These are phyloP conservation scores for Dillenia turbinata DNA, from an alignment of 164 flowering plant genomes.

Conservation along the genomic window DNA sequence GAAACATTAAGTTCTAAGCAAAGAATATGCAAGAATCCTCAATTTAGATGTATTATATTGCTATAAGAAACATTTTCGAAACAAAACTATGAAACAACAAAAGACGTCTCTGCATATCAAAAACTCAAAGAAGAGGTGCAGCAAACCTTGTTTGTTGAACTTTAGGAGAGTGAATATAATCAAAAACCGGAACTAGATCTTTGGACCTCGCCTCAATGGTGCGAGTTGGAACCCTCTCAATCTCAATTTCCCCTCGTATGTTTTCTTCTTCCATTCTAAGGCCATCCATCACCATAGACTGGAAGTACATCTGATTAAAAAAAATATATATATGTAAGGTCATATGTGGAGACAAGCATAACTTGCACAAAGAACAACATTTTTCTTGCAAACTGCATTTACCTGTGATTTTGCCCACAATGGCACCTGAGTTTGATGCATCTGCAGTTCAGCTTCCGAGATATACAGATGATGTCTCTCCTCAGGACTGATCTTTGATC, in stretches of 20 bases:
- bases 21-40: too few relatives aligned
- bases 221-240: conserved; percentile 52
- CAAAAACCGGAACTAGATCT: conserved; percentile 58
- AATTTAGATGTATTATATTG: too few relatives aligned
- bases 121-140: background rate
- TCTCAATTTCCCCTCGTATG: conserved; percentile 53
- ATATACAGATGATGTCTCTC: conserved; percentile 57
- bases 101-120: background rate
- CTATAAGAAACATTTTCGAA: background rate
- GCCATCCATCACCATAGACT: conserved; percentile 37
- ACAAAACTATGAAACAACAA: background rate
- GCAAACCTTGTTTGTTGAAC: conserved; percentile 50
- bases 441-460: conserved; percentile 72
- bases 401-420: conserved; percentile 76
- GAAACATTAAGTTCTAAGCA: too few relatives aligned
- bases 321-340: conserved; percentile 9
- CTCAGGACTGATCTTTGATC: conserved; percentile 31
- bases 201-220: conserved; percentile 61
- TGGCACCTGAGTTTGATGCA: conserved; percentile 51
- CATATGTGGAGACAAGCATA: background rate
- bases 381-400: conserved; percentile 6
- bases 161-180: conserved; percentile 41
- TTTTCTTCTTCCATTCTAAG: conserved; percentile 18
- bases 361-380: background rate
- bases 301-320: conserved; percentile 60